Evolutionary conservation across 2,329 filamentous ascomycete species (phyloP), one percentile per base, ranked within the genome.

Genomic region (Aureobasidium zeae): DNA sequence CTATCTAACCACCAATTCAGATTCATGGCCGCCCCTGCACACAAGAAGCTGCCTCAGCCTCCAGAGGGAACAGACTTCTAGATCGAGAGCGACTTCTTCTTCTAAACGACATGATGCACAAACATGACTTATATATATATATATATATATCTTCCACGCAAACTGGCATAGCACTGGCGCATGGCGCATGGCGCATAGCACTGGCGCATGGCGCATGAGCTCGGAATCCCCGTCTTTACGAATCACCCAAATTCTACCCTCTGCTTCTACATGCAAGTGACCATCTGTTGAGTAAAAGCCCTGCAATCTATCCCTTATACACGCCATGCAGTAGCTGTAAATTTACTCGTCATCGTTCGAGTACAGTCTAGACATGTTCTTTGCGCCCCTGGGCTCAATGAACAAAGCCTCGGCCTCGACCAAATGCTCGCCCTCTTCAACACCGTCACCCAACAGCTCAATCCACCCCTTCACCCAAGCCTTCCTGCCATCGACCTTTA

Each of bases 11-110:
- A n/a, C 4, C 11, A 8, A 4, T 25, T 3, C 52, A 93, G 88
- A 65, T 94, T 85, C 63, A 96, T 98, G 91, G 89, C 89, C 21
- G 77, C 88, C 48, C 80, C 84, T 19, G 74, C 79, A 53, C 83
- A 96, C 70, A 95, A 95, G 76, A 96, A 96, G 69, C 78, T 95
- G 21, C 83, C 86, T 10, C 91, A 98, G 64, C 91, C 91, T 29
- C 77, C 85, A 3, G 91, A 98, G 68, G 88, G 87, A 47, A 79
- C 83, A 21, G 81, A 61, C 51, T 63, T 62, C 52, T 62, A 50
- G 41, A 28, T 26, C 38, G 30, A 28, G 20, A 19, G 15, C 3
- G 16, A 5, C 24, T 36, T 24, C 29, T 38, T 35, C 34, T 39
- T 22, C 9, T 19, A 21, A 34, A 43, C 39, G 39, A 43, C 39